These are phyloP conservation scores for Pseudonitzschia delicatissima DNA, from an alignment of 108 stramenopile species.

Conservation along the genomic window DNA sequence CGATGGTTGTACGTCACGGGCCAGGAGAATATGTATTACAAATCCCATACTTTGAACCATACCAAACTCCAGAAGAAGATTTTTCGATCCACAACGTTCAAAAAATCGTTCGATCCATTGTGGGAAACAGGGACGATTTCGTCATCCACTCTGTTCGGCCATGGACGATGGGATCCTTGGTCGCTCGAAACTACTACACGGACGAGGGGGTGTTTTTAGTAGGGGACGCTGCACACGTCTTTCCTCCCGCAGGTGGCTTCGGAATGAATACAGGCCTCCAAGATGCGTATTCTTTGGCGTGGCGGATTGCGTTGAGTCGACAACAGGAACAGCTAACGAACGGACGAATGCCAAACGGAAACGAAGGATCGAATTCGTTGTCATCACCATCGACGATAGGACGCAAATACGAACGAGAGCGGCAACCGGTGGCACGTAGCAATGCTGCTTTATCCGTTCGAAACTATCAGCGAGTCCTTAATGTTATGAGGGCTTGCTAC, in stretches of 20 bases:
- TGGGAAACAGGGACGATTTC: slow-evolving; percentile 42
- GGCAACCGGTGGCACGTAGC: slow-evolving; percentile 71
- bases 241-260: slow-evolving; percentile 96
- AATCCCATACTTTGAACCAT: slow-evolving; percentile 93
- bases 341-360: neutral
- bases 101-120: slow-evolving; percentile 53
- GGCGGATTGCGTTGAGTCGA: slow-evolving; percentile 60
- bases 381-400: neutral
- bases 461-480: slow-evolving; percentile 82
- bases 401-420: slow-evolving; percentile 65
- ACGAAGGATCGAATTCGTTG: neutral
- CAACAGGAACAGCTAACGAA: neutral
- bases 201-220: slow-evolving; percentile 52
- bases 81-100: slow-evolving; percentile 44
- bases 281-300: slow-evolving; percentile 89
- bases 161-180: slow-evolving; percentile 90
- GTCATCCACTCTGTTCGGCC: slow-evolving; percentile 72
- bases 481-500: slow-evolving; percentile 71
- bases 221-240: slow-evolving; percentile 95
- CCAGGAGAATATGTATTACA: slow-evolving; percentile 91
- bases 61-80: slow-evolving; percentile 66
- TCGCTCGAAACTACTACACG: slow-evolving; percentile 59
- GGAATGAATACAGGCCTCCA: slow-evolving; percentile 97
- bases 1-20: slow-evolving; percentile 88
- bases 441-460: slow-evolving; percentile 88